phyloP scores from a whole-genome alignment of 768 basidiomycete genomes.

The Termitomyces sp. region DNA sequence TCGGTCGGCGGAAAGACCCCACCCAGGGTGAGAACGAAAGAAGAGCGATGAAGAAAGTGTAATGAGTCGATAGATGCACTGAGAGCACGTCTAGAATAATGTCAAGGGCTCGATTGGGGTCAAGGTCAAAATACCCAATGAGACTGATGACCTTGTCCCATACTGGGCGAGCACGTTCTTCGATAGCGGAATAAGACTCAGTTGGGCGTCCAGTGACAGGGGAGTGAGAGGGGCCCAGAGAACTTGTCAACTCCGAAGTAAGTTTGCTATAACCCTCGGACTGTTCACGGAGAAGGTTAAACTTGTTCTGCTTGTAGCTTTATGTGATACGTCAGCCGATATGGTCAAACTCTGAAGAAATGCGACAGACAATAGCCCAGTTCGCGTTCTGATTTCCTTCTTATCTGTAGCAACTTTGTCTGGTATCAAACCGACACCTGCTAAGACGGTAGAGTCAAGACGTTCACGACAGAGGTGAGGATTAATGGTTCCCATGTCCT shows the following conservation, averaged over 20 bases:
- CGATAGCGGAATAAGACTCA: slow-evolving; percentile 52
- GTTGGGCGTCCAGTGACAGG: slow-evolving; percentile 57
- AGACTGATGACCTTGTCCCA: slow-evolving; percentile 87
- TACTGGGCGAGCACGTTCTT: slow-evolving; percentile 59
- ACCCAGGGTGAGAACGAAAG: slow-evolving; percentile 87
- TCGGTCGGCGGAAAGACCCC: slow-evolving; percentile 36
- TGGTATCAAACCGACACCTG: slow-evolving; percentile 60
- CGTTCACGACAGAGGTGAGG: slow-evolving; percentile 66
- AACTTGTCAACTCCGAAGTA: slow-evolving; percentile 74
- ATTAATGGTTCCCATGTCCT: slow-evolving; percentile 57
- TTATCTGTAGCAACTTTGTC: slow-evolving; percentile 65
- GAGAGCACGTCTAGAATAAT: slow-evolving; percentile 90
- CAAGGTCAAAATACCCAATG: slow-evolving; percentile 94
- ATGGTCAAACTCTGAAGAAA: neutral
- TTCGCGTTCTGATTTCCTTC: slow-evolving; percentile 77
- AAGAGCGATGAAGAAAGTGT: slow-evolving; percentile 84
- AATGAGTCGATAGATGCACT: slow-evolving; percentile 74
- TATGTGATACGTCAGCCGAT: slow-evolving; percentile 1
- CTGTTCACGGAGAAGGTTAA: slow-evolving; percentile 94
- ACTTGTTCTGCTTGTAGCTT: slow-evolving; percentile 97
- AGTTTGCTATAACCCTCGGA: slow-evolving; percentile 97
- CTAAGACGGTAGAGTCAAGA: slow-evolving; percentile 61
- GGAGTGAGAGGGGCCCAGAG: slow-evolving; percentile 72
- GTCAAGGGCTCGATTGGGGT: slow-evolving; percentile 92
- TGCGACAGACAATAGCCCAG: slow-evolving; percentile 69